Percentiles rank a stretch among this genome's conserved stretches.
phyloP scores from a whole-genome alignment of 2,329 filamentous ascomycete species.

The Penicillium sp. region DNA sequence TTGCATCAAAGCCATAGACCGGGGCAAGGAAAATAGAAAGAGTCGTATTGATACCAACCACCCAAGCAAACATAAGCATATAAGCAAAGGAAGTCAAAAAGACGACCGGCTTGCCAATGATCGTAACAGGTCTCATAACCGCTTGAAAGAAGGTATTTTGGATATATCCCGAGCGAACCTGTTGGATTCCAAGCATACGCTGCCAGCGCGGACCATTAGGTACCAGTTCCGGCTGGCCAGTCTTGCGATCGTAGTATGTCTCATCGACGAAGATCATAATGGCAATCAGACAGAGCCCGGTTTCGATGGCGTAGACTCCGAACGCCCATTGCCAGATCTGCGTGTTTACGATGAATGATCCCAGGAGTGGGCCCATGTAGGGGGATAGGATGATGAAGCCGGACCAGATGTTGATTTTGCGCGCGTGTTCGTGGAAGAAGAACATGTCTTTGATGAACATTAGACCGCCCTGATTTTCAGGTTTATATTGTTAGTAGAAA shows the following conservation, averaged over 20 bases:
- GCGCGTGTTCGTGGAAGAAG: slow-evolving; percentile 45
- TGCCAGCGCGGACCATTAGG: slow-evolving; percentile 34
- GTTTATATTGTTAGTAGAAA: slow-evolving; percentile 1
- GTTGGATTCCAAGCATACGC: slow-evolving; percentile 43
- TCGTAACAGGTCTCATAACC: slow-evolving; percentile 39
- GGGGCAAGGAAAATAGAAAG: slow-evolving; percentile 57
- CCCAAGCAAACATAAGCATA: slow-evolving; percentile 47
- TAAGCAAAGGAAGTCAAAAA: slow-evolving; percentile 43
- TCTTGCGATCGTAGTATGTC: slow-evolving; percentile 43
- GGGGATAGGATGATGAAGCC: slow-evolving; percentile 41
- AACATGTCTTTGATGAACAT: slow-evolving; percentile 51
- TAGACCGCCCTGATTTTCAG: slow-evolving; percentile 45
- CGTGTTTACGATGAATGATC: slow-evolving; percentile 43
- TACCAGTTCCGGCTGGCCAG: slow-evolving; percentile 19
- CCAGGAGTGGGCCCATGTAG: slow-evolving; percentile 38
- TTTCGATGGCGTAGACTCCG: slow-evolving; percentile 39
- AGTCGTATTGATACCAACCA: slow-evolving; percentile 60
- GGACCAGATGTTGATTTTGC: slow-evolving; percentile 47
- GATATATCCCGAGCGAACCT: slow-evolving; percentile 34
- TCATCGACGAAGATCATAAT: slow-evolving; percentile 43
- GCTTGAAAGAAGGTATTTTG: slow-evolving; percentile 38
- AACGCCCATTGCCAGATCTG: slow-evolving; percentile 43
- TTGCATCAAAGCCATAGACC: slow-evolving; percentile 56
- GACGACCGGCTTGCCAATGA: slow-evolving; percentile 45
- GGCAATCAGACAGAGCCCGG: slow-evolving; percentile 37